phyloP scores from a whole-genome alignment of 306 rosid genomes.

The Canavalia ensiformis region DNA sequence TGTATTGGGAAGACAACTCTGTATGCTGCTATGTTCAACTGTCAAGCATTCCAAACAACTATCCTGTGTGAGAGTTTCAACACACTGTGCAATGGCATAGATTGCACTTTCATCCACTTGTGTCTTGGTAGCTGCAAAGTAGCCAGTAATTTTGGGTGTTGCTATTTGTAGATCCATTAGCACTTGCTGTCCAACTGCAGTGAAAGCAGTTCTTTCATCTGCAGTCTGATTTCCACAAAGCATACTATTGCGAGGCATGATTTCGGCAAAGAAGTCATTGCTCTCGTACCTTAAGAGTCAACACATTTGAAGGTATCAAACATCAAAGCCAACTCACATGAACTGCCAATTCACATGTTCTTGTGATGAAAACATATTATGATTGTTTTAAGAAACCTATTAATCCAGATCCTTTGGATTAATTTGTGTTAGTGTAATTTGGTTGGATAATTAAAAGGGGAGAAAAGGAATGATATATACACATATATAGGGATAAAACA shows the following conservation, averaged over 20 bases:
- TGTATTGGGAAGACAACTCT: constrained; percentile 54
- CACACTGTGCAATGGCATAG: constrained; percentile 73
- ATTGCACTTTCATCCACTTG: constrained; percentile 36
- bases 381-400: neutral
- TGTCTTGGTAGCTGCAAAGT: constrained; percentile 54
- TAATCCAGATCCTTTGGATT: neutral
- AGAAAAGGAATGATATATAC: neutral
- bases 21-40: constrained; percentile 48
- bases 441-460: neutral
- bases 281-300: constrained; percentile 45
- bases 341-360: neutral
- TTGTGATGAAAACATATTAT: constrained; percentile 16
- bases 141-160: constrained; percentile 51
- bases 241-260: constrained; percentile 34
- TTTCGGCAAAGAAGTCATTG: constrained; percentile 23
- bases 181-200: constrained; percentile 17
- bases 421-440: neutral
- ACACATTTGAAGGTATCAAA: neutral
- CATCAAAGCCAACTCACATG: neutral
- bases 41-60: neutral
- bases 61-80: constrained; percentile 46
- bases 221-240: constrained; percentile 39
- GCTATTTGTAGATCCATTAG: constrained; percentile 42
- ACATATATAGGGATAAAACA: no score
- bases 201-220: neutral